Conservation (phyloP, 257 asterid genomes). For the Solanum virginianum region DNA sequence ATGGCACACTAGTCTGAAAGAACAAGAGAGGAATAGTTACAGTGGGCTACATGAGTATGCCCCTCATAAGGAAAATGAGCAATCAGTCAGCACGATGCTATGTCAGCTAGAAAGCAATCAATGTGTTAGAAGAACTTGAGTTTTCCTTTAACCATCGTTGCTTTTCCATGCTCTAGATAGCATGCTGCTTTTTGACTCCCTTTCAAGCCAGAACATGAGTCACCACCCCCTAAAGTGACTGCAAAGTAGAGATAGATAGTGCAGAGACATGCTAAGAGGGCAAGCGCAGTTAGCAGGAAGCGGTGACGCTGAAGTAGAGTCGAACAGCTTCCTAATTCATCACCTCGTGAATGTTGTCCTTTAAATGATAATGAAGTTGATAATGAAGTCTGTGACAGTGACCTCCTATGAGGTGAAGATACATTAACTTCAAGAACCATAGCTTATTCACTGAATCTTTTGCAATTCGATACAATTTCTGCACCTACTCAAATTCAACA, state of each 20-base stretch:
- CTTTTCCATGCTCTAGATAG: constrained; percentile 24
- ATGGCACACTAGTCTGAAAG: background rate
- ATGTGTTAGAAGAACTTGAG: constrained; percentile 30
- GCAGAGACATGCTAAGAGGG: constrained; percentile 48
- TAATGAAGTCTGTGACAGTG: constrained; percentile 49
- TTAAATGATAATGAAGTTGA: constrained; percentile 20
- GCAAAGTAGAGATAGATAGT: constrained; percentile 72
- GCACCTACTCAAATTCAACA: background rate
- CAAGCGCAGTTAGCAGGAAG: constrained; percentile 50
- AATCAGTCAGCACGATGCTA: background rate
- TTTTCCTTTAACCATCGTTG: constrained; percentile 36
- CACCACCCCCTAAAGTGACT: constrained; percentile 38
- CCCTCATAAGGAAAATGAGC: background rate
- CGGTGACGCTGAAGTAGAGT: constrained; percentile 53
- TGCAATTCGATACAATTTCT: constrained; percentile 12
- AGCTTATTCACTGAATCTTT: background rate
- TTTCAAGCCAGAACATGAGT: constrained; percentile 35
- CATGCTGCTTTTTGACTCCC: constrained; percentile 42
- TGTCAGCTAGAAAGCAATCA: background rate
- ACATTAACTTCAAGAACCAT: constrained; percentile 51
- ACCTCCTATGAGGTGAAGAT: constrained; percentile 62
- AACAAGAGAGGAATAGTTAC: background rate
- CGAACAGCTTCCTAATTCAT: constrained; percentile 38
- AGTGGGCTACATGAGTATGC: background rate
- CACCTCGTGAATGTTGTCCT: constrained; percentile 22